Base-by-base conservation (phyloP, 2,329 filamentous ascomycete genomes). In the Paramyrothecium roridum region DNA sequence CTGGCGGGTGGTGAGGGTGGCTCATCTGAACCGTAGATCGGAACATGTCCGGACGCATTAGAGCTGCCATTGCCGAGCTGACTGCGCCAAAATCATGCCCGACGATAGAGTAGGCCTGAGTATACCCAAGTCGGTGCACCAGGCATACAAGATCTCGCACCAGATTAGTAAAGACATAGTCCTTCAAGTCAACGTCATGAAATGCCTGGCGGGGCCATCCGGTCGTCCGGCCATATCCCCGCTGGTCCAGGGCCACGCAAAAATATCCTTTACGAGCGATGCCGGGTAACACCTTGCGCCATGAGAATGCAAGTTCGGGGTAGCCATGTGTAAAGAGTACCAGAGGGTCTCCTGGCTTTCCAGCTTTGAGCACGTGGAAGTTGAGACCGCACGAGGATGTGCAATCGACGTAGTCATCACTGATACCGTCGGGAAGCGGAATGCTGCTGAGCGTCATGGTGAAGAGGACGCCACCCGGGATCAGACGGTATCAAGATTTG, bases 41-140 rank as follows among this genome's bases (percentile, higher is more conserved):
- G 68, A 90, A 88, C 34, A 90, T 70, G 67, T 90, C 87, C 1
- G 85, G 84, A 1, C 87, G 75, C 60, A 83, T 80, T 21, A 89
- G 69, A 1, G 84, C 83, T 56, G 81, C 81, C 72, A 82, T 77
- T 17, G 82, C 78, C 0, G 83, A 80, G 2, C 79, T 78, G 3
- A 88, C 80, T 8, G 80, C 86, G 7, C 87, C 87, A 56, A 86
- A 86, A 67, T 89, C 86, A 64, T 89, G 86, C 3, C 87, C 86
- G 1, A 88, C 76, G 30, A 89, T 76, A 63, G 83, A 84, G 49
- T 76, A 69, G 3, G 85, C 84, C 12, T 78, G 70, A 12, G 71
- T 73, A 63, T 88, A 86, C 0, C 85, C 85, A 16, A 90, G 69
- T 0, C 80, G 81, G 61, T 84, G 75, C 0, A 88, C 80, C 3